Evolutionary conservation across 1,139 yeast genomes (phyloP).

Genomic region (Pichia terricola): DNA sequence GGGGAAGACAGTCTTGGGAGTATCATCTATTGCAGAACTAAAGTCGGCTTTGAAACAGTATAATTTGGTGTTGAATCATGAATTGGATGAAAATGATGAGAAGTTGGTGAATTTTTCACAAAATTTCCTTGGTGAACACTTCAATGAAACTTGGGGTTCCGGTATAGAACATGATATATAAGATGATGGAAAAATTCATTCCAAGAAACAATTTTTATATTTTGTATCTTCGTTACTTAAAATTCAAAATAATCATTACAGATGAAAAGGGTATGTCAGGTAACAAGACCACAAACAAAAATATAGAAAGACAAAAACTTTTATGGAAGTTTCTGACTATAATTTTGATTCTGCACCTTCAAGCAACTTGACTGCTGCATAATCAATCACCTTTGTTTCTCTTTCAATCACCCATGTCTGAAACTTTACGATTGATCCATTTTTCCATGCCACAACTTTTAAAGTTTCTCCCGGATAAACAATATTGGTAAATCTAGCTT

Average conservation of each 20-base stretch:
- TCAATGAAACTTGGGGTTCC: conserved; percentile 65
- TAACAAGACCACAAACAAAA: too few relatives aligned
- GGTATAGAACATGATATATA: conserved; percentile 37
- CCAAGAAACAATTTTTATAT: too few relatives aligned
- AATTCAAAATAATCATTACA: too few relatives aligned
- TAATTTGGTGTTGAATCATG: conserved; percentile 35
- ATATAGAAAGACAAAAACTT: too few relatives aligned
- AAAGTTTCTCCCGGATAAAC: conserved; percentile 97
- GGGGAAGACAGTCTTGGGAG: conserved; percentile 68
- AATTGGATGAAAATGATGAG: conserved; percentile 33
- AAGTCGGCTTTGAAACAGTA: conserved; percentile 52
- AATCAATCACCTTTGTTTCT: conserved; percentile 68
- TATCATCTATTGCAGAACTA: conserved; percentile 54
- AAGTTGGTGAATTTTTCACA: conserved; percentile 37
- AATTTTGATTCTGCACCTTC: conserved; percentile 18
- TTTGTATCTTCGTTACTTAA: too few relatives aligned
- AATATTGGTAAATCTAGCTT: conserved; percentile 83
- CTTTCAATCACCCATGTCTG: conserved; percentile 80
- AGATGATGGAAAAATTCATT: background rate
- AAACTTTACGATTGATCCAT: conserved; percentile 59
- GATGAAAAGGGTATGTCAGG: too few relatives aligned
- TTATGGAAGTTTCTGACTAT: conserved; percentile 4
- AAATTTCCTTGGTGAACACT: conserved; percentile 40
- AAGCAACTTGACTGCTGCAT: conserved; percentile 66
- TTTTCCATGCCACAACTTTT: conserved; percentile 76